Base-by-base conservation (phyloP, 2,329 filamentous ascomycete species). In the Penicillium brasilianum region DNA sequence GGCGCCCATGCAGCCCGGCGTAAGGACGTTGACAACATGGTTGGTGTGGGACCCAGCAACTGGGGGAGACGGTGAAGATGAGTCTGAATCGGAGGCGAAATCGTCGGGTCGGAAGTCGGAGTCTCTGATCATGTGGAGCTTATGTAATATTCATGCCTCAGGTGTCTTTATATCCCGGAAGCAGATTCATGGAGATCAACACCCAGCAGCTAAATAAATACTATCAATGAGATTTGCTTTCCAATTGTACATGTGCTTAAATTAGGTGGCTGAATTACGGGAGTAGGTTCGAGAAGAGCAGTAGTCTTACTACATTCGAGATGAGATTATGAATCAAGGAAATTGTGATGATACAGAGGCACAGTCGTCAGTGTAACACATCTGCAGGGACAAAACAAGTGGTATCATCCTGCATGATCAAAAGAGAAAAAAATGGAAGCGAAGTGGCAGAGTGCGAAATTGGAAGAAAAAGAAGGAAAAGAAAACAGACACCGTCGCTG, bases 11-110 rank as follows among this genome's bases (percentile, higher is more conserved):
- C 78, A 62, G 76, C 78, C 68, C 78, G 77, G 71, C 79, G 78
- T 70, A 81, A 65, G 51, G 80, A 82, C 56, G 77, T 79, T 51
- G 79, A 77, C 66, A 82, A 71, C 80, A 82, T 82, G 58, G 63
- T 74, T 65, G 66, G 58, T 52, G 55, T 57, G 63, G 55, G 57
- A 64, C 72, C 71, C 70, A 72, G 67, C 48, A 61, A 59, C 63
- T 69, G 67, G 59, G 25, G 65, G 59, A 61, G 53, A 64, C 53
- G 61, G 67, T 61, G 64, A 66, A 67, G 71, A 64, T 66, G 67
- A 68, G 66, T 66, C 65, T 66, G 68, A 71, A 69, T 64, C 63
- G 67, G 69, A 75, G 73, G 74, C 74, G 73, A 76, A 75, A 72
- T 75, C 71, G 68, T 74, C 70, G 68, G 70, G 65, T 56, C 64